Base-by-base conservation (phyloP, 1,284 basidiomycete species). In the Mycena sp. region DNA sequence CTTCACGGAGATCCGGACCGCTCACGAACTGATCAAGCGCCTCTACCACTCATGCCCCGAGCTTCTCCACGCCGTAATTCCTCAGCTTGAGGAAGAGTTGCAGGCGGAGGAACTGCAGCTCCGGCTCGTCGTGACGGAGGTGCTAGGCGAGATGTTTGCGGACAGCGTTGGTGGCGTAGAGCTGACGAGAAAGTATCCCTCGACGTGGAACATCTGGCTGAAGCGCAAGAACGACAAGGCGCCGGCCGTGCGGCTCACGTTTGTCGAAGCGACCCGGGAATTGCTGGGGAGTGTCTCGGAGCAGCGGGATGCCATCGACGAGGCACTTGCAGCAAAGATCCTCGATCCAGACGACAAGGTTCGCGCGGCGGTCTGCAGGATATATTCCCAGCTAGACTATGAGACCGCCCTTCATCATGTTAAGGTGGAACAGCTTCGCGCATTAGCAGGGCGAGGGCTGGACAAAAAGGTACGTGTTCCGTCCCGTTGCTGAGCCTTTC, bases 331-430 rank as follows among this genome's bases (percentile, higher is more conserved):
- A n/a, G 74, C 78, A 14, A 95, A 96, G 70, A 77, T 96, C 6
- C 73, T 86, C 1, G 98, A 99, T 74, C 89, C 93, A 0, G 98
- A 99, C 68, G 98, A 99, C 69, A 93, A 90, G 70, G 91, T 99
- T 26, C 87, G 98, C 32, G 87, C 91, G 2, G 91, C 94, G 0
- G 89, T 90, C 0, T 96, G 95, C 81, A 90, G 87, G 72, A 78
- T 94, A 7, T 93, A 96, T 68, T 88, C 89, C 1, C 85, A 90
- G 60, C 79, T 99, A 28, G 96, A 98, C 74, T 98, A 96, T 72
- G 96, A 99, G 76, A 93, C 91, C 0, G 91, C 90, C 0, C 74
- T 96, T 40, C 95, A 98, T 72, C 89, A 95, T 71, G 87, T 98
- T 28, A 87, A 88, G 14, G 82, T 84, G 59, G 72, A 75, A 0